Conservation (phyloP, 1,139 yeast species). For the Zygoascus meyerae region DNA sequence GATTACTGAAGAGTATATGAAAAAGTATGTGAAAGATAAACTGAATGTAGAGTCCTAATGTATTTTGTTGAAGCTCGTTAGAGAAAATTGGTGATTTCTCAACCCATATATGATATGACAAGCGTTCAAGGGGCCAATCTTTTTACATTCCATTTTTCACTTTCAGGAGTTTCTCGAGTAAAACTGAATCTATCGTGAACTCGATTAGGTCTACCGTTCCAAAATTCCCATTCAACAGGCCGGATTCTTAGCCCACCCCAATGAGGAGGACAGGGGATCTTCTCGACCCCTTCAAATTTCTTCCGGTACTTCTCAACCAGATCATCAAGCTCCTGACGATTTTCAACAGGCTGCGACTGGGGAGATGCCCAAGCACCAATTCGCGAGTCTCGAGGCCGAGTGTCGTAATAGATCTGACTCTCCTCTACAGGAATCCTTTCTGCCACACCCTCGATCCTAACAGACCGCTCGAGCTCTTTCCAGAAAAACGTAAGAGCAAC, state of each 20-base stretch:
- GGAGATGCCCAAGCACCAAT: slow-evolving; percentile 98
- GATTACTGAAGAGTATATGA: background rate
- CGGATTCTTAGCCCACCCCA: slow-evolving; percentile 94
- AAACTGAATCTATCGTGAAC: slow-evolving; percentile 86
- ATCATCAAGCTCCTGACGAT: slow-evolving; percentile 58
- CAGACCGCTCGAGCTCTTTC: slow-evolving; percentile 87
- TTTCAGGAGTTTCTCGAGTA: slow-evolving; percentile 38
- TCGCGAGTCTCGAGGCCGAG: slow-evolving; percentile 88
- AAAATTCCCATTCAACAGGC: slow-evolving; percentile 88
- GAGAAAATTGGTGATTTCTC: too few relatives aligned
- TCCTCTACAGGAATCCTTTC: slow-evolving; percentile 71
- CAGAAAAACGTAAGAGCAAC: slow-evolving; percentile 91
- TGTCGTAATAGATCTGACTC: slow-evolving; percentile 68
- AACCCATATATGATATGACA: too few relatives aligned
- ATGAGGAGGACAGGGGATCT: slow-evolving; percentile 79
- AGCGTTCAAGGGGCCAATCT: slow-evolving; percentile 75
- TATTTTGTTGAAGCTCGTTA: too few relatives aligned
- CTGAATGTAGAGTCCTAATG: background rate
- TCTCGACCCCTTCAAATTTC: slow-evolving; percentile 53
- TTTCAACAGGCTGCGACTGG: slow-evolving; percentile 57
- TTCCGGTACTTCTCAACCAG: slow-evolving; percentile 42
- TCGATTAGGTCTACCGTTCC: slow-evolving; percentile 93
- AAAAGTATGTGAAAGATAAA: too few relatives aligned
- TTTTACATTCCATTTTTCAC: slow-evolving; percentile 53
- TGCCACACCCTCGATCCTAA: slow-evolving; percentile 81